Evolutionary conservation across 2,329 filamentous ascomycete genomes (phyloP), one percentile per base, ranked within the genome.

Genomic region (Fusarium sp.): DNA sequence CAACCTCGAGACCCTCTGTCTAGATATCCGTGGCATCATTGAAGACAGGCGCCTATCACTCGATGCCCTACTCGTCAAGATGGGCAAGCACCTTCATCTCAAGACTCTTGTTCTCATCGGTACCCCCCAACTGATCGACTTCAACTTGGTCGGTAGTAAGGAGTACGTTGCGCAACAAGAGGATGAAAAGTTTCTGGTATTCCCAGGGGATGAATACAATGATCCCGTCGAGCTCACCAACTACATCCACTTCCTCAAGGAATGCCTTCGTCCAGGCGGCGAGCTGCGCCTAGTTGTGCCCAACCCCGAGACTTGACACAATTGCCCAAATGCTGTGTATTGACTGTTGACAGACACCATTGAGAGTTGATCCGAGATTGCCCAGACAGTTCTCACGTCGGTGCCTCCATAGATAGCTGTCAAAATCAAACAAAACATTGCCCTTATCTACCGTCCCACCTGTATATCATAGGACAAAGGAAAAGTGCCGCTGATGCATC

Each of bases 401-500:
- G 27, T 54, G 27, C 27, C 27, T 32, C 11, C 47, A 54, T 32
- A 54, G 25, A 54, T 54, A 43, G 40, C 38, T 60, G 45, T 65
- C 57, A 62, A 57, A 58, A 54, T 58, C 40, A 65, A 47, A 56
- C n/a, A 45, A 57, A 58, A 52, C 43, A 66, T 37, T 54, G 22
- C 32, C 37, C 20, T 27, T 43, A 59, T 75, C 68, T 72, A 77
- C 68, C 54, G 27, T 40, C 33, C 56, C 60, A 37, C 17, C 64
- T 61, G 58, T 65, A 61, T 27, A 65, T 62, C 50, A 70, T 65
- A 60, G 38, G 56, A 27, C 69, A 63, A 63, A 58, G 20, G 15
- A 57, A 67, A 72, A 66, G 50, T 56, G 58, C 62, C 66, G 37
- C 69, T 69, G 43, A 69, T 73, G 65, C 66, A 66, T 66, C 69